Percentiles rank a stretch among this genome's conserved stretches.
Evolutionary conservation across 2,329 filamentous ascomycete genomes (phyloP).

Genomic region (Aspergillus fumigatiaffinis): DNA sequence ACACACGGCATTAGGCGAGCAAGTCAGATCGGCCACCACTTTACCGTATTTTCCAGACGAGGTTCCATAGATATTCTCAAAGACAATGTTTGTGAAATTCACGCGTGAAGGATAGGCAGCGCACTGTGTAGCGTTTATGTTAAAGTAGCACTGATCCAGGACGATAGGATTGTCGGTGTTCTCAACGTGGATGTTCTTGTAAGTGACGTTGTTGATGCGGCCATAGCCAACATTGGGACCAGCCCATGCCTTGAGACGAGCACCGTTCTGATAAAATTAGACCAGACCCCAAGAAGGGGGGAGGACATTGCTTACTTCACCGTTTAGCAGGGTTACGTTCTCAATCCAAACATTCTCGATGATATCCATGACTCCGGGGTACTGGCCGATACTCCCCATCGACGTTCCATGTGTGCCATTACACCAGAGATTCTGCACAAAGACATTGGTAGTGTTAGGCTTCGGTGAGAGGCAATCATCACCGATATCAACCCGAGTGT

Average conservation of each 20-base stretch:
- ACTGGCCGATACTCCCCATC: constrained; percentile 59
- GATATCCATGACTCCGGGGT: constrained; percentile 51
- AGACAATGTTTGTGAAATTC: constrained; percentile 57
- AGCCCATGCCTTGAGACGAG: constrained; percentile 60
- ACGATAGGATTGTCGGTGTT: constrained; percentile 57
- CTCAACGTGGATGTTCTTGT: constrained; percentile 57
- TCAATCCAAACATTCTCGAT: constrained; percentile 57
- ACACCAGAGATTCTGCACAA: constrained; percentile 59
- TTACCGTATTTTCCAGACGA: constrained; percentile 55
- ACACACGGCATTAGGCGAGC: constrained; percentile 56
- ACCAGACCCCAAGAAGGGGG: not conserved
- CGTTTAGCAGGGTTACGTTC: constrained; percentile 55
- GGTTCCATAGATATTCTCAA: constrained; percentile 56
- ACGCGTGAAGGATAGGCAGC: constrained; percentile 53
- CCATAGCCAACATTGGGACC: constrained; percentile 56
- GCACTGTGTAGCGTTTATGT: constrained; percentile 51
- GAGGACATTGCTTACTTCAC: constrained; percentile 28
- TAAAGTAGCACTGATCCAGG: constrained; percentile 62
- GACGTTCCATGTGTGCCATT: constrained; percentile 57
- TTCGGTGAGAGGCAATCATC: constrained; percentile 62
- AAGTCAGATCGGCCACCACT: constrained; percentile 53
- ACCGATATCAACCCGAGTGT: constrained; percentile 52
- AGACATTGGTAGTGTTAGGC: constrained; percentile 55
- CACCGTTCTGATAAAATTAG: constrained; percentile 47
- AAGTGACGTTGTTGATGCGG: constrained; percentile 60